Base-by-base conservation (phyloP, 208 protist genomes). In the Balamuthia mandrillaris region DNA sequence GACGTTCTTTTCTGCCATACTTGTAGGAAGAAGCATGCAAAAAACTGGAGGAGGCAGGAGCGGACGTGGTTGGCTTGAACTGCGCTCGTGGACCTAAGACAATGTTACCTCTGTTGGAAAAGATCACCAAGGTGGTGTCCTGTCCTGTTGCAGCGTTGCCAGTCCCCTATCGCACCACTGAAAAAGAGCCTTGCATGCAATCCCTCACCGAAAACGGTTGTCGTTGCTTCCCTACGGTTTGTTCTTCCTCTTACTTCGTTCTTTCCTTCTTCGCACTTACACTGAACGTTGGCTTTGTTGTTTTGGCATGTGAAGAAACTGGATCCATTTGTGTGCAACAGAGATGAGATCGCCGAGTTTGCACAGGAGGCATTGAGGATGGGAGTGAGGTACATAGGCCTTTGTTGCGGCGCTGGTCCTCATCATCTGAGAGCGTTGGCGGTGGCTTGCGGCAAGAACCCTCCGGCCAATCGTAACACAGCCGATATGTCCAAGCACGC, bases 401-500 rank as follows among this genome's bases (percentile, higher is more conserved):
- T 82, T 1, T 82, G 75, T 42, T 82, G 75, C 27, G 75, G 75
- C 9, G 75, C 52, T 66, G 52, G 54, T 0, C 75, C 75, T 10
- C 75, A 82, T n/a, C 75, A 82, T 39, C 60, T 82, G 16, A 12
- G 75, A 6, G 51, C 39, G 35, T 66, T 82, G 52, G 75, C 75
- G 10, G 75, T 66, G 33, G 75, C 75, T 0, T 37, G 60, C 0
- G 75, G 54, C 18, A 3, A 37, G 45, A 33, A 82, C 33, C 75
- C 75, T 3, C 75, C 75, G 9, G 75, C 31, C 21, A 82, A 52
- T 52, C 47, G 54, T 12, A 66, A 52, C 39, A 49, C 75, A 27
- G n/a, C 54, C 12, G 75, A 82, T 39, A 82, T 82, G 24, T 66
- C 52, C 51, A 82, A 82, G 54, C 75, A 82, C 29, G 60, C 65